Evolutionary conservation across 2,329 filamentous ascomycete genomes (phyloP).

Genomic region (Xylariales sp.): DNA sequence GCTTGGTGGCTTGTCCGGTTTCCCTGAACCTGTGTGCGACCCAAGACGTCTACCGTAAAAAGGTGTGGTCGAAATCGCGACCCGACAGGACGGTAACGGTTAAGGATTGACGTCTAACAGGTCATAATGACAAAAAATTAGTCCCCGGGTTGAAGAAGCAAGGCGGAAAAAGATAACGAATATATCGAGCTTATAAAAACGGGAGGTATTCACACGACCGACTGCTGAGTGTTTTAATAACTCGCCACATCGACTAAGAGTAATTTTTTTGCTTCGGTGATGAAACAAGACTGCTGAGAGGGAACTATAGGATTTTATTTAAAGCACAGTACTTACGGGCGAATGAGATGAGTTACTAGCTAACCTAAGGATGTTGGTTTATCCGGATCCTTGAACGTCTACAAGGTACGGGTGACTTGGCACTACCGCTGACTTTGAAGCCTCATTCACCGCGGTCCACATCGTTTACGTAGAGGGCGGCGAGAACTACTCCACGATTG

Average conservation of each 20-base stretch:
- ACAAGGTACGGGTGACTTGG: slow-evolving; percentile 5
- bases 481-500: neutral
- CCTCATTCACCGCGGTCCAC: neutral
- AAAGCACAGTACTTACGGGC: slow-evolving; percentile 5
- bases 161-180: neutral
- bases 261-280: neutral
- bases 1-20: slow-evolving; percentile 13
- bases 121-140: neutral
- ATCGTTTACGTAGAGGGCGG: slow-evolving; percentile 4
- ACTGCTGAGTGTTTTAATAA: neutral
- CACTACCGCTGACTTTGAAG: neutral
- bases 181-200: neutral
- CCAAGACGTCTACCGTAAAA: no score
- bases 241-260: neutral
- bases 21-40: no score
- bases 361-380: slow-evolving; percentile 6
- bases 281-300: neutral
- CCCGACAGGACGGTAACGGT: slow-evolving; percentile 38
- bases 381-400: slow-evolving; percentile 8
- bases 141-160: neutral
- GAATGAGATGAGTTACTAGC: neutral
- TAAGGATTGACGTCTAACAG: neutral
- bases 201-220: neutral
- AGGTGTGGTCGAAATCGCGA: slow-evolving; percentile 8
- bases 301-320: neutral